Base-by-base conservation (phyloP, 2,329 filamentous ascomycete species). In the Gaeumannomyces sp. region DNA sequence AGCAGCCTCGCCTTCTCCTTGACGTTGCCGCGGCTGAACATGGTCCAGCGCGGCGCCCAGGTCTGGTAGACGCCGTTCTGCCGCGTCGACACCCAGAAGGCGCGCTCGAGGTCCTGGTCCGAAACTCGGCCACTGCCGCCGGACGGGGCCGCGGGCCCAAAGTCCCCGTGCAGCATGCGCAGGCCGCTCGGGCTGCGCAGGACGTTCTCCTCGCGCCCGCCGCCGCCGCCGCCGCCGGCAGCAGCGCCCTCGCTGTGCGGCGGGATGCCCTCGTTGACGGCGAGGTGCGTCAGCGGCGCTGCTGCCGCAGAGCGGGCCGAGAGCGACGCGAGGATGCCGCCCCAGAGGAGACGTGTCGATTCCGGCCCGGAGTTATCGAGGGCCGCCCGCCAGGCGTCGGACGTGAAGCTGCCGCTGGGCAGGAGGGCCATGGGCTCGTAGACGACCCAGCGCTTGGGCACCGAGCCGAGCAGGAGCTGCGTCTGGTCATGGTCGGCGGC, bases 1-100 rank as follows among this genome's bases (percentile, higher is more conserved):
- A 96, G 76, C 1, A 97, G 76, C 16, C 94, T 81, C 0, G 90
- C 87, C 74, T 97, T 98, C 76, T 98, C 94, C 62, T 88, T 90
- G 66, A 97, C 81, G 75, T 97, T 98, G 4, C 94, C 93, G 1
- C 93, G 85, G 67, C 89, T 93, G 75, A 98, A 98, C 93, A 97
- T 97, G 31, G 93, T 96, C 81, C 92, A 93, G 0, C 88, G 77
- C 19, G 94, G 94, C 1, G 93, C 90, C 93, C 93, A 98, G 2
- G 84, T 88, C 78, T 98, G 94, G 50, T 80, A 77, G 65, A 98
- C 90, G 2, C 89, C 90, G 72, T 92, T 91, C 73, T 97, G 93
- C 63, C 83, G 85, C 5, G 89, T 88, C 16, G 82, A 84, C 0
- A 90, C 90, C 94, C 94, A 98, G 67, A 96, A 85, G 0, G 92